Conservation (phyloP, 495 filamentous ascomycete genomes). For the Penicillium pancosmium region DNA sequence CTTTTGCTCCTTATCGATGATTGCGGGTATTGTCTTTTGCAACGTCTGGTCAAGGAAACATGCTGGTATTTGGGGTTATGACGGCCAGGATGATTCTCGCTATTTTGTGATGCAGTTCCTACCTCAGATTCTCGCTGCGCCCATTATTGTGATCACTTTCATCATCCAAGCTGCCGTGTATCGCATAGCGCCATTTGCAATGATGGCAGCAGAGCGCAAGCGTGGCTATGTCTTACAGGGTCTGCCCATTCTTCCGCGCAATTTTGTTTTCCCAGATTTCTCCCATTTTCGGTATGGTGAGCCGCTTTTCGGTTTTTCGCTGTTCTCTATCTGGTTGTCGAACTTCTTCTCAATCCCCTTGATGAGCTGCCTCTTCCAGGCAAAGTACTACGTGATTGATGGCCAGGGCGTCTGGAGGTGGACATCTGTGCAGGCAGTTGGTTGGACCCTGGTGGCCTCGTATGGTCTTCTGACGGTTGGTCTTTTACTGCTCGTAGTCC, state of each 20-base stretch:
- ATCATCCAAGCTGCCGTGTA: slow-evolving; percentile 74
- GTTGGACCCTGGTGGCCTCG: slow-evolving; percentile 75
- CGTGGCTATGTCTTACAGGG: slow-evolving; percentile 41
- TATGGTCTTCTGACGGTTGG: slow-evolving; percentile 69
- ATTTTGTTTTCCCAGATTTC: slow-evolving; percentile 62
- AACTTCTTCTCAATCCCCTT: slow-evolving; percentile 66
- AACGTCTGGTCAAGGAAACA: slow-evolving; percentile 70
- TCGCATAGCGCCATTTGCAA: slow-evolving; percentile 75
- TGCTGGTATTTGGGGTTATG: slow-evolving; percentile 67
- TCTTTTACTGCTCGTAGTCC: slow-evolving; percentile 53
- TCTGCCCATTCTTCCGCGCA: slow-evolving; percentile 47
- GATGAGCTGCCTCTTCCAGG: slow-evolving; percentile 66
- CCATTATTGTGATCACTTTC: slow-evolving; percentile 75
- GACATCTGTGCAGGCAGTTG: slow-evolving; percentile 73
- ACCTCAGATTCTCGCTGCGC: slow-evolving; percentile 72
- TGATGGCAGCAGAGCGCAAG: slow-evolving; percentile 63
- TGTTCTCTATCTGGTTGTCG: slow-evolving; percentile 63
- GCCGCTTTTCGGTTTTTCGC: slow-evolving; percentile 54
- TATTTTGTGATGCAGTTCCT: slow-evolving; percentile 88
- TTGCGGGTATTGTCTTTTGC: slow-evolving; percentile 69
- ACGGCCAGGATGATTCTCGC: slow-evolving; percentile 62
- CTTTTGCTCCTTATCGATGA: slow-evolving; percentile 67
- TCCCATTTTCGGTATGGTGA: slow-evolving; percentile 60
- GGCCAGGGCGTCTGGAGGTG: slow-evolving; percentile 66
- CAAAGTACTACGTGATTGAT: slow-evolving; percentile 48